Evolutionary conservation across 2,329 filamentous ascomycete genomes (phyloP).

Genomic region (Harringtonia lauricola): DNA sequence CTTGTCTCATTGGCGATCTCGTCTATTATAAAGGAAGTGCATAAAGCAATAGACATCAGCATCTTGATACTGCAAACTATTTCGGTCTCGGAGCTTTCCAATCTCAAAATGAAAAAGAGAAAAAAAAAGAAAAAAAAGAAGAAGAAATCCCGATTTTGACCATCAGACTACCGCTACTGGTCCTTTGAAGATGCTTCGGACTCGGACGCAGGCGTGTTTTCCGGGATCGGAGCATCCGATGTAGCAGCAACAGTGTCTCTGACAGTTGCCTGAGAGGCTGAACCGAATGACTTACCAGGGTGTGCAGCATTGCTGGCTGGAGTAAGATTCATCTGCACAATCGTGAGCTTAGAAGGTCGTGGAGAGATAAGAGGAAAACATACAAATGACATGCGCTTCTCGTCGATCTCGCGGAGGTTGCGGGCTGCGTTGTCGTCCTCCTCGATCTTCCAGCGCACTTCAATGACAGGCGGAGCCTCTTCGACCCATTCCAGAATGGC

Average conservation of each 20-base stretch:
- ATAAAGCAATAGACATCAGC: background rate
- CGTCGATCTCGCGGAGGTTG: conserved; percentile 31
- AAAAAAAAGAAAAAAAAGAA: no score
- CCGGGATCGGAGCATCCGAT: no score
- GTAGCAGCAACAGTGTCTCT: background rate
- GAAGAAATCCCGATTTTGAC: no score
- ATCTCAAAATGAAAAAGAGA: no score
- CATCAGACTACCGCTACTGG: no score
- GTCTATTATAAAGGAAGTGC: background rate
- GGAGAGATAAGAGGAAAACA: conserved; percentile 6
- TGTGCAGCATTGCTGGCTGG: background rate
- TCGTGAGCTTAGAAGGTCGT: no score
- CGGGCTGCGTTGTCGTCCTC: conserved; percentile 37
- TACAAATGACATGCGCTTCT: conserved; percentile 32
- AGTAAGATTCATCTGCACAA: no score
- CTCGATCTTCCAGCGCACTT: conserved; percentile 49
- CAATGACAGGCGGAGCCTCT: conserved; percentile 42
- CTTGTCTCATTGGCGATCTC: background rate
- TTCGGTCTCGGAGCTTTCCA: no score
- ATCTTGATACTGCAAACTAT: background rate
- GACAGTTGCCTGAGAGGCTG: background rate
- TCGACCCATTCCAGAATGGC: conserved; percentile 39
- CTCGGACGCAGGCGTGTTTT: no score
- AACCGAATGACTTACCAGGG: background rate
- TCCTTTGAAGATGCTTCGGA: no score